Percentiles rank a stretch among this genome's conserved stretches.
phyloP scores from a whole-genome alignment of 1,284 basidiomycete genomes.

The Phenoliferia sp. region DNA sequence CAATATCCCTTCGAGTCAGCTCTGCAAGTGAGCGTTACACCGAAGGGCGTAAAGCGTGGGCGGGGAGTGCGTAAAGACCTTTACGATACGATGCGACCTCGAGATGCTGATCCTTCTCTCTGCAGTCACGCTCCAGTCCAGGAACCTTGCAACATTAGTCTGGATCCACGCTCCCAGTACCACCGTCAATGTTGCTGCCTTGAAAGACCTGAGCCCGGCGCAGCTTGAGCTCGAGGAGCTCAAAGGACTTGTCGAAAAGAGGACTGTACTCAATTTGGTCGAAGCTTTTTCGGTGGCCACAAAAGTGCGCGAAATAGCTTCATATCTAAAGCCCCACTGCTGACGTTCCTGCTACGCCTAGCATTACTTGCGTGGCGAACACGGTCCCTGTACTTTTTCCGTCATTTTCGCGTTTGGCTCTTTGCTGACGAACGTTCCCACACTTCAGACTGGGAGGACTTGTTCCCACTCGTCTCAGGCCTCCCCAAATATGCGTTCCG shows the following conservation, averaged over 20 bases:
- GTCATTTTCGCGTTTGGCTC: no score
- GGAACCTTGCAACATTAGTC: slow-evolving; percentile 43
- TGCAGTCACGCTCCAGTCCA: slow-evolving; percentile 14
- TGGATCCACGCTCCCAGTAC: slow-evolving; percentile 57
- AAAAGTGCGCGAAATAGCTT: no score
- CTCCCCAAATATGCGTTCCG: no score
- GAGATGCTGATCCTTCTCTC: neutral
- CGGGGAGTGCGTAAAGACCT: neutral
- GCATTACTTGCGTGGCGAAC: slow-evolving; percentile 43
- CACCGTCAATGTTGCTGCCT: slow-evolving; percentile 9
- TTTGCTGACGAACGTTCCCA: no score
- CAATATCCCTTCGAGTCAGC: neutral
- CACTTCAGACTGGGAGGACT: no score
- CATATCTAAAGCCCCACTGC: no score
- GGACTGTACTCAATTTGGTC: slow-evolving; percentile 26
- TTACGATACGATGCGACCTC: no score
- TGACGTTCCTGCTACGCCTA: neutral
- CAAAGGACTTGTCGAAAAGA: slow-evolving; percentile 26
- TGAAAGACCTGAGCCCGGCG: slow-evolving; percentile 4
- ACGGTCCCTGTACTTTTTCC: no score
- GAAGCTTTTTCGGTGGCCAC: slow-evolving; percentile 25
- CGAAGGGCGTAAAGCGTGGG: neutral
- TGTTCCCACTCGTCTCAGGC: no score
- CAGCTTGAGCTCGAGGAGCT: slow-evolving; percentile 16
- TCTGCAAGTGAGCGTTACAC: neutral